These are phyloP conservation scores for Malassezia pachydermatis DNA, from an alignment of 1,284 basidiomycete species.

Conservation along the genomic window DNA sequence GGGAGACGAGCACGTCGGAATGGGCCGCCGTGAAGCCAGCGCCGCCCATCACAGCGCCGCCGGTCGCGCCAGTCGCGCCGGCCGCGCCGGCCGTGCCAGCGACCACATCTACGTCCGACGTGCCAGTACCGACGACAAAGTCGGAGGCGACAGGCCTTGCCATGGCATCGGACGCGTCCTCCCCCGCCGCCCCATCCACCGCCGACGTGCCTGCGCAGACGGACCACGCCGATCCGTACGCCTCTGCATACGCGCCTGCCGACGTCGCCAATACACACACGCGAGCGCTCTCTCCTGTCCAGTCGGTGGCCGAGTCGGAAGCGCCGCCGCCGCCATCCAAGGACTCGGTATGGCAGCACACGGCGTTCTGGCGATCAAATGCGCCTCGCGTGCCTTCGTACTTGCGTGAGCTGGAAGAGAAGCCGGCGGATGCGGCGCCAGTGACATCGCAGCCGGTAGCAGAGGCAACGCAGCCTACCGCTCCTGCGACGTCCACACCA, in stretches of 20 bases:
- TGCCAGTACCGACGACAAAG: neutral
- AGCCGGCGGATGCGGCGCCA: too few species aligned
- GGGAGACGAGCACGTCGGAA: neutral
- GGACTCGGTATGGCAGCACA: neutral
- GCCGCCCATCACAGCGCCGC: neutral
- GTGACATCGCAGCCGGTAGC: neutral
- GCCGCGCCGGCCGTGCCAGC: neutral
- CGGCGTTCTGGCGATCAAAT: too few species aligned
- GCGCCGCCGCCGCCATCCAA: conserved; percentile 3
- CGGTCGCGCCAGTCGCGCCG: neutral
- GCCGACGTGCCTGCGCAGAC: too few species aligned
- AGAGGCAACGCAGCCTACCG: neutral
- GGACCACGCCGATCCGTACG: too few species aligned
- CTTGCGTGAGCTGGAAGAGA: too few species aligned
- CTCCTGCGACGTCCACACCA: neutral
- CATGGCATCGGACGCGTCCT: too few species aligned
- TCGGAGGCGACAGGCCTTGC: too few species aligned
- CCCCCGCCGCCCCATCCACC: too few species aligned
- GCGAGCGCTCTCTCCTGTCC: too few species aligned
- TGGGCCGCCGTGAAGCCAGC: neutral
- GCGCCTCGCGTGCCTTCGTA: too few species aligned
- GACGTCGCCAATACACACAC: too few species aligned
- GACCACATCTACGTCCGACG: neutral
- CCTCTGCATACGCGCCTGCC: too few species aligned
- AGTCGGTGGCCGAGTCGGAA: conserved; percentile 1